Conservation (phyloP, 768 basidiomycete species). For the Grammothele lineata region DNA sequence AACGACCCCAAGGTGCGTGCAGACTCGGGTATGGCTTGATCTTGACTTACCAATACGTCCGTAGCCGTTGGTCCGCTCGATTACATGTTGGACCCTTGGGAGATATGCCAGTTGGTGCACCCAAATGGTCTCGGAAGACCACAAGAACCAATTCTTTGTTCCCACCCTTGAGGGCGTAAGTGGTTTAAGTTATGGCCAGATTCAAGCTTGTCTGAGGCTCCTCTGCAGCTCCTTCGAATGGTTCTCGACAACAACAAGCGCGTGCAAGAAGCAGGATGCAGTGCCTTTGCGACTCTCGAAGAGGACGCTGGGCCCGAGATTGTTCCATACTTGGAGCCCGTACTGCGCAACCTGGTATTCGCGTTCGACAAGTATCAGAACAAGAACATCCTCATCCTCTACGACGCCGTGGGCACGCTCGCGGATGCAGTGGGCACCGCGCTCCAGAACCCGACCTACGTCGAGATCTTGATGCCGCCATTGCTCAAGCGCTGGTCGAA, state of each 20-base stretch:
- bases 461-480: constrained; percentile 96
- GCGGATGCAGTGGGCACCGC: constrained; percentile 94
- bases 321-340: constrained; percentile 91
- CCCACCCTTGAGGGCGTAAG: constrained; percentile 97
- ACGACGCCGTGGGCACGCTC: constrained; percentile 97
- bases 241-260: constrained; percentile 98
- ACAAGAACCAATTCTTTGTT: constrained; percentile 87
- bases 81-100: constrained; percentile 99
- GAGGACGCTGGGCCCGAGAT: constrained; percentile 92
- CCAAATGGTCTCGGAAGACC: constrained; percentile 78
- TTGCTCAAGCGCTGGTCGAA: constrained; percentile 87
- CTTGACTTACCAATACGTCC: constrained; percentile 3
- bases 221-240: constrained; percentile 86
- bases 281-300: constrained; percentile 96
- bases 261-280: constrained; percentile 98
- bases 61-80: constrained; percentile 94
- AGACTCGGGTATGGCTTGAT: background rate
- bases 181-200: constrained; percentile 10
- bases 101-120: constrained; percentile 98
- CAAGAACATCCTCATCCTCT: constrained; percentile 97
- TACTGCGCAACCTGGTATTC: constrained; percentile 89
- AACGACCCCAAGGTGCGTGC: constrained; percentile 81
- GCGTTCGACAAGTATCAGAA: constrained; percentile 99
- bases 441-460: constrained; percentile 78
- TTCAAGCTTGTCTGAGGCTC: background rate